Base-by-base conservation (phyloP, 306 rosid species). In the Quercus alba region DNA sequence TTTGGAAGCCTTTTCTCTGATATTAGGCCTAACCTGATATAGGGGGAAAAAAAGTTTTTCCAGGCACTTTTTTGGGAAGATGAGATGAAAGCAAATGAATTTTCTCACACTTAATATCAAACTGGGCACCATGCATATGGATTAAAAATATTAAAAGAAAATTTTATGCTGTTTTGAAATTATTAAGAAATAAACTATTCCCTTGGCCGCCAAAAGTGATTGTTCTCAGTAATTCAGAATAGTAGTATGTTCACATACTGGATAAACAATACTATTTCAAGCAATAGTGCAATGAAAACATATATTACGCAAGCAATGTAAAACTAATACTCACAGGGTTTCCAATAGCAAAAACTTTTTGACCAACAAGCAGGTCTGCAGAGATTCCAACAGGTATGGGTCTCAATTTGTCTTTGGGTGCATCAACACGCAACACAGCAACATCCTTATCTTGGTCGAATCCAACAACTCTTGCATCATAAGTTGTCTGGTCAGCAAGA, bases 401-500 rank as follows among this genome's bases (percentile, higher is more conserved):
- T 84, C 97, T 90, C 55, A 96, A 88, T 57, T 96, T 93, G 57
- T 88, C 94, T 71, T 90, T 91, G 3, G 99, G 97, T 13, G 98
- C 97, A 10, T 96, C 93, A 14, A 96, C 93, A n/a, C 69, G 85
- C 77, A 96, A 81, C 68, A 96, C 99, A 6, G 99, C 98, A 56
- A 96, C 99, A 80, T 96, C 98, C 88, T 96, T 96, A 86, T 96
- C 99, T 89, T 93, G 99, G 83, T 96, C 99, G 81, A 96, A 96
- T 51, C 99, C 99, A 82, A 96, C 98, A 74, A 96, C 91, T 85
- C 62, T 83, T 3, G 99, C 98, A 82, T 93, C 98, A 31, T 77
- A 96, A 20, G 98, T 93, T 77, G 94, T 70, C 81, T 96, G 99
- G 86, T 96, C 99, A 72, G 97, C 90, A 70, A 96, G 97, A 72